Evolutionary conservation across 2,329 filamentous ascomycete genomes (phyloP).

Genomic region (Xenosphaeropsis pyriputrescens): DNA sequence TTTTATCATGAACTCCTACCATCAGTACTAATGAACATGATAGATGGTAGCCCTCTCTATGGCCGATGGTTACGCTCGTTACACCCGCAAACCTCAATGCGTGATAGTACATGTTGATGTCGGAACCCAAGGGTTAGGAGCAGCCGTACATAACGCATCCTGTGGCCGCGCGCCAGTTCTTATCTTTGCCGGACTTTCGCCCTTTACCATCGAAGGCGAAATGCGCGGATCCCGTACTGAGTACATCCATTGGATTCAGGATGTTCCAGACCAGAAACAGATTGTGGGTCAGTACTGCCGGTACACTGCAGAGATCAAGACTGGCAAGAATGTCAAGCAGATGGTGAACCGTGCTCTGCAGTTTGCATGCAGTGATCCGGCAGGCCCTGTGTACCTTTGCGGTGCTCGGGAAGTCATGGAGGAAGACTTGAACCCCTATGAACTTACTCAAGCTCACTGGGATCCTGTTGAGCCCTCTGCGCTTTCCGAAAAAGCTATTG

Average conservation of each 20-base stretch:
- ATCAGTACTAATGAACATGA: too few species aligned
- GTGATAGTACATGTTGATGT: constrained; percentile 66
- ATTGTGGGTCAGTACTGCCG: constrained; percentile 62
- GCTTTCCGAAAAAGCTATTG: constrained; percentile 35
- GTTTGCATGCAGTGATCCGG: constrained; percentile 54
- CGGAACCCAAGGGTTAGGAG: constrained; percentile 61
- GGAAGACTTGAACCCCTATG: constrained; percentile 48
- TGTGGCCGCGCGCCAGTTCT: constrained; percentile 53
- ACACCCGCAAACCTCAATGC: constrained; percentile 52
- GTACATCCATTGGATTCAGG: constrained; percentile 70
- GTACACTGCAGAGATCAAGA: constrained; percentile 57
- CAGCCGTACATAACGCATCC: constrained; percentile 60
- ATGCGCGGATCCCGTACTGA: constrained; percentile 55
- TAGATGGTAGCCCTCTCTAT: constrained; percentile 64
- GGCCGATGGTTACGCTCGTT: constrained; percentile 59
- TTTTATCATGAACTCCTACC: too few species aligned
- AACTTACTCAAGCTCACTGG: constrained; percentile 44
- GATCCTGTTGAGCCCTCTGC: constrained; percentile 41
- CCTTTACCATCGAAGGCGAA: constrained; percentile 59
- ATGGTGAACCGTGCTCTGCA: constrained; percentile 58
- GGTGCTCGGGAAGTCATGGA: constrained; percentile 58
- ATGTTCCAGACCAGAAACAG: constrained; percentile 60
- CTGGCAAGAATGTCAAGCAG: constrained; percentile 61
- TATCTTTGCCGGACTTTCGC: constrained; percentile 62
- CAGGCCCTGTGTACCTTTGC: constrained; percentile 54